Base-by-base conservation (phyloP, 306 rosid genomes). In the Dryas alaskensis region DNA sequence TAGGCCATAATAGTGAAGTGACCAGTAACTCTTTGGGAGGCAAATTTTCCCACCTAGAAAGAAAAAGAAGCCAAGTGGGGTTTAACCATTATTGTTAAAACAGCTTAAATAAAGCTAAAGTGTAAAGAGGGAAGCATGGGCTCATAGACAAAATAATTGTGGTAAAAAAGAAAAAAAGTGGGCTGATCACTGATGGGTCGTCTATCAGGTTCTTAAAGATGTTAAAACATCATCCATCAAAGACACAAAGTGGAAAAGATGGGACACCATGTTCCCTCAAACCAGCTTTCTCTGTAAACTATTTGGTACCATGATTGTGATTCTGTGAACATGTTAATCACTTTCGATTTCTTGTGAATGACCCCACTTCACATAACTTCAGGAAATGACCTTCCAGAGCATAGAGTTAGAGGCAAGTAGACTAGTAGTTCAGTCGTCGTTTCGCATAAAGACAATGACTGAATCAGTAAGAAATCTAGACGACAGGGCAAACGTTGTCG, bases 261-360 rank as follows among this genome's bases (percentile, higher is more conserved):
- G 83, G 87, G 88, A 86, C 90, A 80, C 51, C 43, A n/a, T 88
- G 96, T 82, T 87, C 86, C 90, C 89, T 82, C 82, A 67, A 72
- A 62, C 78, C 79, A 73, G 52, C 80, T 74, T 81, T 57, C 76
- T 59, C 42, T 60, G 14, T 67, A 72, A 70, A 42, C 84, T 70
- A 80, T 78, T 67, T 79, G 76, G 81, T 79, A 81, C 66, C 76
- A 70, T 72, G 71, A 73, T 77, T 88, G 85, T 88, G 89, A 76
- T 85, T 83, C 80, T 70, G 39, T 83, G 67, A 69, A 84, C 91
- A 85, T 42, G 66, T 81, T 43, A 43, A 69, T 83, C 81, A 60
- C 82, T 85, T 85, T 75, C 53, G 74, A 79, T 79, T 88, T 83
- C 77, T 12, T 80, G 81, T 78, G 86, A 45, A 80, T 66, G 78